Percentiles rank a stretch among this genome's conserved stretches.
Conservation (phyloP, 768 basidiomycete species). For the Boletus coccyginus region DNA sequence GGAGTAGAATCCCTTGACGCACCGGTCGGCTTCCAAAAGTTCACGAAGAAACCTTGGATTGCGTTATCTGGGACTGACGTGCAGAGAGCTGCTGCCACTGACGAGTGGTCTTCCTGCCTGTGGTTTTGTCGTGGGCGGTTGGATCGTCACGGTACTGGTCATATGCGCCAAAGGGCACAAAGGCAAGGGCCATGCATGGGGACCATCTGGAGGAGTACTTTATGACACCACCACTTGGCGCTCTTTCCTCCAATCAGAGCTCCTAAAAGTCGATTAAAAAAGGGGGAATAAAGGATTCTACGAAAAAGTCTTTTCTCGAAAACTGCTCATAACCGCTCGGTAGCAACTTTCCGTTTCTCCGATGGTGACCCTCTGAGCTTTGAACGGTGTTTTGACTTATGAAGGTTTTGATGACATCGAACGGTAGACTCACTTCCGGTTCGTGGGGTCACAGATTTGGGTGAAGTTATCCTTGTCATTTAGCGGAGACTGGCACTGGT, state of each 20-base stretch:
- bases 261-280: no score
- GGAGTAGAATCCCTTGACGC: constrained; percentile 3
- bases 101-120: neutral
- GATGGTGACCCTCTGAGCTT: neutral
- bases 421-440: neutral
- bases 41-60: neutral
- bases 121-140: neutral
- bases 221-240: no score
- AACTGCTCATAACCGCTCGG: no score
- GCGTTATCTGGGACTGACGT: neutral
- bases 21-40: constrained; percentile 1
- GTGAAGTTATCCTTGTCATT: neutral
- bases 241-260: no score
- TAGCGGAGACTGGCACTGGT: neutral
- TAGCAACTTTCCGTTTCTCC: no score
- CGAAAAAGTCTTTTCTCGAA: no score
- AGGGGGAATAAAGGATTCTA: no score
- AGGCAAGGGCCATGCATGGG: neutral
- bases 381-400: neutral
- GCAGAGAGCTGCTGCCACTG: neutral
- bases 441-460: neutral
- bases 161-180: neutral
- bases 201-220: neutral
- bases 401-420: neutral
- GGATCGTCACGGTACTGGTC: neutral